Conservation (phyloP, 768 basidiomycete species). For the Strobilomyces confusus region DNA sequence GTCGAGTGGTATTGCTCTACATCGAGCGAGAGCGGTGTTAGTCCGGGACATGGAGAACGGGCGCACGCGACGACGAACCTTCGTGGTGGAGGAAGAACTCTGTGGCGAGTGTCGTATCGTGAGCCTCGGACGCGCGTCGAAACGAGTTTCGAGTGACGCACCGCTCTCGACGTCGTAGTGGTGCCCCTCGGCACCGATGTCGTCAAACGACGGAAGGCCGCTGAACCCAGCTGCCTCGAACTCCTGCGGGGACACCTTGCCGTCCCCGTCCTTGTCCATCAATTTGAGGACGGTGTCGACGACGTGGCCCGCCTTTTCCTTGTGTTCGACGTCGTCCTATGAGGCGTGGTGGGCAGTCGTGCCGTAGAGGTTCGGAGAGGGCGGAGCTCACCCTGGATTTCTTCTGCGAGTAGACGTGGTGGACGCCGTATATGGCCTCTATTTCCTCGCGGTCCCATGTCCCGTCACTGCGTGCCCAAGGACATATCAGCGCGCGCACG, state of each 20-base stretch:
- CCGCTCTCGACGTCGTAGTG: slow-evolving; percentile 92
- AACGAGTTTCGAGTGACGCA: slow-evolving; percentile 33
- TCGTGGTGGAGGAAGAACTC: slow-evolving; percentile 98
- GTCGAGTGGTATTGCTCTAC: slow-evolving; percentile 90
- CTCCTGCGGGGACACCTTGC: slow-evolving; percentile 64
- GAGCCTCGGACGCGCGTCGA: not conserved
- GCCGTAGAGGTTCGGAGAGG: not conserved
- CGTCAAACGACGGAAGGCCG: slow-evolving; percentile 79
- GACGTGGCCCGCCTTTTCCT: slow-evolving; percentile 77
- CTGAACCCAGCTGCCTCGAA: slow-evolving; percentile 67
- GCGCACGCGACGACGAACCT: slow-evolving; percentile 47
- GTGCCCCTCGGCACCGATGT: slow-evolving; percentile 85
- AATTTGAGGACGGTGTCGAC: slow-evolving; percentile 63
- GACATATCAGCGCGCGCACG: not conserved
- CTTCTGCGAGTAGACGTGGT: slow-evolving; percentile 85
- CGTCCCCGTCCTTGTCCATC: slow-evolving; percentile 76
- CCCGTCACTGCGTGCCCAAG: slow-evolving; percentile 54
- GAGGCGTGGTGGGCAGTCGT: not conserved
- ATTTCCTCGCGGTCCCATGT: slow-evolving; percentile 84
- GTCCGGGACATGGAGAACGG: not conserved
- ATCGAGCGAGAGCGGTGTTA: not conserved
- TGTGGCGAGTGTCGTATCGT: slow-evolving; percentile 21
- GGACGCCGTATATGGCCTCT: slow-evolving; percentile 93
- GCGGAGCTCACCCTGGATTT: slow-evolving; percentile 55
- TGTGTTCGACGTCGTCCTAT: slow-evolving; percentile 73